These are phyloP conservation scores for Trichoderma citrinoviride DNA, from an alignment of 2,329 filamentous ascomycete species.

Conservation along the genomic window DNA sequence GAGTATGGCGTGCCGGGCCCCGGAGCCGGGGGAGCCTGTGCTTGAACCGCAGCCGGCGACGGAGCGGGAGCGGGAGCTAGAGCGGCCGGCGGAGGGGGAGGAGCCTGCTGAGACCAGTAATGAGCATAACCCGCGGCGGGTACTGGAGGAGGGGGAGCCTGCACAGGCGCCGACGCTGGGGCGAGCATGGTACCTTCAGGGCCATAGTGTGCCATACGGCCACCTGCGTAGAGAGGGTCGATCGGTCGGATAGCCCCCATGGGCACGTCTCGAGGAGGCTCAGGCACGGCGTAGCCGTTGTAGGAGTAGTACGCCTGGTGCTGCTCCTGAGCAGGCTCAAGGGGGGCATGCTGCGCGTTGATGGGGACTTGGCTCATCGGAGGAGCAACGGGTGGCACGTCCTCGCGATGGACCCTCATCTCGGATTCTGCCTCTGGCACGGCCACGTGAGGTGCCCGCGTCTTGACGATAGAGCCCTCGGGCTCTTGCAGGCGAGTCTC, in stretches of 20 bases:
- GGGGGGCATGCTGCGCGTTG: constrained; percentile 26
- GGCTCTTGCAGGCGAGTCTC: constrained; percentile 30
- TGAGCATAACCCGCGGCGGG: constrained; percentile 29
- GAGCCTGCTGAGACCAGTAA: constrained; percentile 38
- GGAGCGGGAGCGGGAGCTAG: constrained; percentile 27
- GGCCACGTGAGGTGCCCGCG: background rate
- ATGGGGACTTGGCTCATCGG: constrained; percentile 26
- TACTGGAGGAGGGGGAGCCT: constrained; percentile 10
- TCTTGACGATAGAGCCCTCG: constrained; percentile 18
- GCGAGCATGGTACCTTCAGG: constrained; percentile 28
- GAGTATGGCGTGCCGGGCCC: constrained; percentile 21
- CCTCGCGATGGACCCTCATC: constrained; percentile 28
- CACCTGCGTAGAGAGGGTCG: constrained; percentile 34
- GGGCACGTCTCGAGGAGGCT: constrained; percentile 31
- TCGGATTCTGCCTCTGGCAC: constrained; percentile 22
- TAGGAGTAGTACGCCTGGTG: constrained; percentile 32
- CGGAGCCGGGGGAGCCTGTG: too few relatives aligned
- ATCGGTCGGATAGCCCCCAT: constrained; percentile 33
- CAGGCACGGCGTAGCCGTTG: constrained; percentile 31
- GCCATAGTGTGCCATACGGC: constrained; percentile 35
- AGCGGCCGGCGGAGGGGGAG: constrained; percentile 24
- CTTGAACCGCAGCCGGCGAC: too few relatives aligned
- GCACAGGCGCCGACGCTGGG: constrained; percentile 17
- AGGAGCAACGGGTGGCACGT: constrained; percentile 25
- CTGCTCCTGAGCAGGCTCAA: constrained; percentile 24